Conservation (phyloP, 2,329 filamentous ascomycete species). For the Emmonsiellopsis sp. region DNA sequence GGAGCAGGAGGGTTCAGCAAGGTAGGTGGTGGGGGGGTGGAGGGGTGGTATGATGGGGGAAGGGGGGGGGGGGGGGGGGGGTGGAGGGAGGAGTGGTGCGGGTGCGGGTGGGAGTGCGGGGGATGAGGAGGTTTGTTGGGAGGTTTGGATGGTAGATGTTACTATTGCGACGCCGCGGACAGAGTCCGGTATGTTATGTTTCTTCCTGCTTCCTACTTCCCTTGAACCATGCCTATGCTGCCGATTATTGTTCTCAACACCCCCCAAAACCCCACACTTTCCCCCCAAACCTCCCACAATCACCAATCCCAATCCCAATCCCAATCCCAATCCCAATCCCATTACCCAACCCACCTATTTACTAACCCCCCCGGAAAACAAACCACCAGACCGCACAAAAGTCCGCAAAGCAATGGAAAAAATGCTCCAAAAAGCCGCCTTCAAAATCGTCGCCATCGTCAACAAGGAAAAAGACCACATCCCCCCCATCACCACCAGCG, state of each 20-base stretch:
- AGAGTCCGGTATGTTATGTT: slow-evolving; percentile 61
- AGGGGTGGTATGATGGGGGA: no score
- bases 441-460: slow-evolving; percentile 82
- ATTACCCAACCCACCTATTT: no score
- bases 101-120: slow-evolving; percentile 41
- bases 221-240: no score
- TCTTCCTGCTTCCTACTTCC: slow-evolving; percentile 4
- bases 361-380: no score
- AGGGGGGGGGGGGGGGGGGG: slow-evolving; percentile 48
- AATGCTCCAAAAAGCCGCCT: slow-evolving; percentile 72
- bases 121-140: slow-evolving; percentile 95
- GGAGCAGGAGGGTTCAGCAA: no score
- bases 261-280: no score
- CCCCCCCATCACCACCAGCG: slow-evolving; percentile 86
- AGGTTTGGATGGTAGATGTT: slow-evolving; percentile 87
- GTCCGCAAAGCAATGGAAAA: slow-evolving; percentile 86
- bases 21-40: no score
- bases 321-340: no score
- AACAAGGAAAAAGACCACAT: slow-evolving; percentile 93
- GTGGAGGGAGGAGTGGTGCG: slow-evolving; percentile 26
- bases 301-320: no score
- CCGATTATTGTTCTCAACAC: not conserved
- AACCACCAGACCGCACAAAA: slow-evolving; percentile 63
- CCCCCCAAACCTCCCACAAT: no score
- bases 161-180: slow-evolving; percentile 85